Conservation (phyloP, 2,329 filamentous ascomycete genomes). For the Fusarium nelsonii region DNA sequence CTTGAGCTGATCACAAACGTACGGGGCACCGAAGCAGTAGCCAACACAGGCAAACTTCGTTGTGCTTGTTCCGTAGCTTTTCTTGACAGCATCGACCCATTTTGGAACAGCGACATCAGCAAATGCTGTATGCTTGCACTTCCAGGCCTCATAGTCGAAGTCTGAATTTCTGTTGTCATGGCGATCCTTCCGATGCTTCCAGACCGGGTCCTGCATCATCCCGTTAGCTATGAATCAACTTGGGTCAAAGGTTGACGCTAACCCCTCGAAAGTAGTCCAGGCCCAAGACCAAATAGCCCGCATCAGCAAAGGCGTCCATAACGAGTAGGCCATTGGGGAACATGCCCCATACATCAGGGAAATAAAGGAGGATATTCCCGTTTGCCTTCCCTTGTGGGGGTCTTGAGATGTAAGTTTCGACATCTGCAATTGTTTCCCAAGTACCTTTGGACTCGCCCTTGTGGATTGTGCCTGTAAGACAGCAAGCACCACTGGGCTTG, state of each 20-base stretch:
- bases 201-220: conserved; percentile 5
- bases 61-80: neutral
- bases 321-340: conserved; percentile 11
- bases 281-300: conserved; percentile 9
- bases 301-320: conserved; percentile 14
- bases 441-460: conserved; percentile 4
- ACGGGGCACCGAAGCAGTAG: conserved; percentile 13
- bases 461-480: conserved; percentile 7
- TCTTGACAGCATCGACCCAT: conserved; percentile 2
- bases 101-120: conserved; percentile 1
- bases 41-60: conserved; percentile 9
- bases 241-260: no score
- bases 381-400: neutral
- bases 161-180: neutral
- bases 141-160: conserved; percentile 14
- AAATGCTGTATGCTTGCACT: conserved; percentile 6
- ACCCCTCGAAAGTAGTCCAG: conserved; percentile 17
- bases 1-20: conserved; percentile 8
- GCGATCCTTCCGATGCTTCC: conserved; percentile 11
- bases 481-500: conserved; percentile 4
- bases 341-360: conserved; percentile 21
- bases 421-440: conserved; percentile 1
- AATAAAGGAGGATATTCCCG: conserved; percentile 7
- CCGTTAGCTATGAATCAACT: neutral
- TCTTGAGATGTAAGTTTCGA: conserved; percentile 12